A percentile compares a stretch with the other conserved stretches of the same genome.
Evolutionary conservation across 164 flowering plant species (phyloP).

Genomic region (Vitis rupestris): DNA sequence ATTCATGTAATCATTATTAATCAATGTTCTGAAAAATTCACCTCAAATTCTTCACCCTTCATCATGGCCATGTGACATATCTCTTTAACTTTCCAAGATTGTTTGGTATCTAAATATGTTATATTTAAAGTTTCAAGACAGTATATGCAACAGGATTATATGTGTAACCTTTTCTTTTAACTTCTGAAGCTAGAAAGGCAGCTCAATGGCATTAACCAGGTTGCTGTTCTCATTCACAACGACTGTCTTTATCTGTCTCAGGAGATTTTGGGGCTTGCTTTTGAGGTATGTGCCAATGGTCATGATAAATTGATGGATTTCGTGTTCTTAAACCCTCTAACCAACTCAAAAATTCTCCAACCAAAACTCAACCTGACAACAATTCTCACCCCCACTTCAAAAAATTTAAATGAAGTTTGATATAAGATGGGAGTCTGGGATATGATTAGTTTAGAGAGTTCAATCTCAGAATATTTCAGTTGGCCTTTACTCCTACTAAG

Average conservation of each 20-base stretch:
- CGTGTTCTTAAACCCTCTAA: background rate
- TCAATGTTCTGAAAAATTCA: background rate
- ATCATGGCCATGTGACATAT: background rate
- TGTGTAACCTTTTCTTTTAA: conserved; percentile 20
- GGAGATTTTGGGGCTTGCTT: conserved; percentile 92
- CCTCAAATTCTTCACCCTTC: background rate
- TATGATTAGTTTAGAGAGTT: too few species aligned
- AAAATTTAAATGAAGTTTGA: too few species aligned
- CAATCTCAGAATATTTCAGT: too few species aligned
- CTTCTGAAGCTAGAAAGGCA: conserved; percentile 82
- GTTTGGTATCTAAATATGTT: background rate
- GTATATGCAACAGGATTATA: background rate
- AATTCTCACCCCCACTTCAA: too few species aligned
- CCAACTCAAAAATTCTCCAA: background rate
- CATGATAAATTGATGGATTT: background rate
- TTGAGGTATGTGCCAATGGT: conserved; percentile 55
- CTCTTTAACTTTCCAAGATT: background rate
- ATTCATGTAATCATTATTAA: background rate
- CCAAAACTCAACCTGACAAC: too few species aligned
- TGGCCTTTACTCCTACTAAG: too few species aligned
- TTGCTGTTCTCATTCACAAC: conserved; percentile 83
- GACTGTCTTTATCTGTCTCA: conserved; percentile 82
- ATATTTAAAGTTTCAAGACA: background rate
- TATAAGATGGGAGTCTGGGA: too few species aligned
- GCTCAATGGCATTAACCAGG: conserved; percentile 79